Conservation (phyloP, 108 stramenopile genomes). For the Cyclostephanos tholiformis region DNA sequence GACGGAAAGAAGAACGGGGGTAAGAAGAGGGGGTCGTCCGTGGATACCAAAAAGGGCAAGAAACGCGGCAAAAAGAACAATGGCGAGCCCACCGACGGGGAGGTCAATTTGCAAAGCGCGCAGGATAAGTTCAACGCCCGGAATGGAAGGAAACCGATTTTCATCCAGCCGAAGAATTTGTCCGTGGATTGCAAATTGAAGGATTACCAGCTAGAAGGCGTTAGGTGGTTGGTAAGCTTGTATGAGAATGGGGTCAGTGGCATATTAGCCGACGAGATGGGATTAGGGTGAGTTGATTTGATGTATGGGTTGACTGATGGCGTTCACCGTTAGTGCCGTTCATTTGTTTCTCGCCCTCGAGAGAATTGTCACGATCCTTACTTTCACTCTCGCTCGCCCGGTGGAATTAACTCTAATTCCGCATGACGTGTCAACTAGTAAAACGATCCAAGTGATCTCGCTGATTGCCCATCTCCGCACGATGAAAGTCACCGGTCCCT, state of each 20-base stretch:
- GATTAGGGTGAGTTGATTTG: conserved; percentile 37
- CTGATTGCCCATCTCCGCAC: conserved; percentile 92
- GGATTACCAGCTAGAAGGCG: conserved; percentile 88
- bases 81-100: conserved; percentile 45
- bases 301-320: neutral
- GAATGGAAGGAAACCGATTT: conserved; percentile 62
- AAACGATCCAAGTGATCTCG: conserved; percentile 95
- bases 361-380: neutral
- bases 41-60: conserved; percentile 29
- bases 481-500: conserved; percentile 89
- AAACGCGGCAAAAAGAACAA: conserved; percentile 62
- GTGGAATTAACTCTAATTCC: conserved; percentile 1
- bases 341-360: neutral
- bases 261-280: conserved; percentile 99
- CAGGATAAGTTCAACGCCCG: conserved; percentile 59
- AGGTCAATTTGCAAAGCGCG: conserved; percentile 61
- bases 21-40: conserved; percentile 48
- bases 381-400: neutral
- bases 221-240: conserved; percentile 95
- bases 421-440: conserved; percentile 38
- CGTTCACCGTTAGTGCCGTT: too few relatives aligned
- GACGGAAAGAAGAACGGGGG: conserved; percentile 52
- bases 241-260: conserved; percentile 98
- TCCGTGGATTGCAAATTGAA: conserved; percentile 76
- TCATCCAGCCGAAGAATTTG: conserved; percentile 83